Evolutionary conservation across 371 early-diverging fungal genomes (phyloP).

Genomic region (Haplosporangium sp.): DNA sequence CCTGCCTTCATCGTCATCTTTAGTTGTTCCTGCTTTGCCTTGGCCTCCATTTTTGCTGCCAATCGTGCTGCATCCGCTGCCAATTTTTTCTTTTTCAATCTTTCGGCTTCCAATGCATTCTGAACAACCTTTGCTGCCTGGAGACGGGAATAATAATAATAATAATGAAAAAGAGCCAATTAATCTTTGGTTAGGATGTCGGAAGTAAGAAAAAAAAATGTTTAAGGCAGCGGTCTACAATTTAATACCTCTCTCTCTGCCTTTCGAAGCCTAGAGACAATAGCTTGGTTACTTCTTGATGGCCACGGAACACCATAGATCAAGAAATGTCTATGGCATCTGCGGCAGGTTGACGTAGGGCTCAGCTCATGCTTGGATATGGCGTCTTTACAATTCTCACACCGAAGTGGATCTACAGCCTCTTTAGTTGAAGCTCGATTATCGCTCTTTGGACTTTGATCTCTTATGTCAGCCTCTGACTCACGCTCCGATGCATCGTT

Average conservation of each 20-base stretch:
- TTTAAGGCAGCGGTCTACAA: too few species aligned
- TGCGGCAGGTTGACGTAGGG: slow-evolving; percentile 9
- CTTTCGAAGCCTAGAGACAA: slow-evolving; percentile 7
- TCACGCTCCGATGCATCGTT: neutral
- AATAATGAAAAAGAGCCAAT: neutral
- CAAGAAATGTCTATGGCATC: slow-evolving; percentile 38
- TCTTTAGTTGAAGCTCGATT: neutral
- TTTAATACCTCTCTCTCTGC: slow-evolving; percentile 23
- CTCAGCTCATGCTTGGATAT: slow-evolving; percentile 14
- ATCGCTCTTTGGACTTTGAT: neutral
- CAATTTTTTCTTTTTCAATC: slow-evolving; percentile 13
- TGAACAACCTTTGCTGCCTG: slow-evolving; percentile 21
- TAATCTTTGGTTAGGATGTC: too few species aligned
- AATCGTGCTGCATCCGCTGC: slow-evolving; percentile 18
- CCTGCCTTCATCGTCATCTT: slow-evolving; percentile 8
- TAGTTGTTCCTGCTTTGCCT: slow-evolving; percentile 6
- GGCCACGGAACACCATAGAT: slow-evolving; percentile 40
- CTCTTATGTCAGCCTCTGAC: neutral
- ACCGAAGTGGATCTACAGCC: neutral
- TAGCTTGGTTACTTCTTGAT: slow-evolving; percentile 20
- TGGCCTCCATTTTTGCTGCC: slow-evolving; percentile 16
- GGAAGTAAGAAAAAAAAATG: too few species aligned
- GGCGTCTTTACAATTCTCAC: slow-evolving; percentile 21
- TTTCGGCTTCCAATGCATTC: slow-evolving; percentile 12
- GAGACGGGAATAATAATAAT: neutral